Conservation (phyloP, 2,329 filamentous ascomycete genomes). For the Tolypocladium guangdongense region DNA sequence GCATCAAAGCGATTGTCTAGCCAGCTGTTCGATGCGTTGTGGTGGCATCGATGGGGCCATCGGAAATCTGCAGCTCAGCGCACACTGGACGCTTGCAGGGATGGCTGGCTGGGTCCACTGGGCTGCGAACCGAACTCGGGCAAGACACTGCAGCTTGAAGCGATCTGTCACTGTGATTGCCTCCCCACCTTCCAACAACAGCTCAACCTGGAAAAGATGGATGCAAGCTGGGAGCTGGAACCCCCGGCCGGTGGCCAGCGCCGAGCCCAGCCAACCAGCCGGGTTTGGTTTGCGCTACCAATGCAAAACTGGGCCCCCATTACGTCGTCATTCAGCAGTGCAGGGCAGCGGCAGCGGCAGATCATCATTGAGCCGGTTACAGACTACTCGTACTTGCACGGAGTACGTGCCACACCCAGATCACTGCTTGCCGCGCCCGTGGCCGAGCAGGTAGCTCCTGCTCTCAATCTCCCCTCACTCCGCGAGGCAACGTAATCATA, state of each 20-base stretch:
- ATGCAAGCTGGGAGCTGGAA: not conserved
- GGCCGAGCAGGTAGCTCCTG: not conserved
- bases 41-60: not conserved
- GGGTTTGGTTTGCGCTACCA: not conserved
- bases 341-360: not conserved
- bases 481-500: not conserved
- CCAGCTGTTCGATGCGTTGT: not conserved
- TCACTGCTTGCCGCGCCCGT: not conserved
- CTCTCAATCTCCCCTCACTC: not conserved
- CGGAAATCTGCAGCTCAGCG: not conserved
- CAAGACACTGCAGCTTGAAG: not conserved
- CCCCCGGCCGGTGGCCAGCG: not conserved
- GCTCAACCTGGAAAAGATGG: not conserved
- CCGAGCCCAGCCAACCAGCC: not conserved
- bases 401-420: not conserved
- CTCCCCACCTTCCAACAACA: not conserved
- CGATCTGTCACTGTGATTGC: not conserved
- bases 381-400: not conserved
- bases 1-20: not conserved
- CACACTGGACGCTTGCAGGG: not conserved
- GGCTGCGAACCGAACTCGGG: too few relatives aligned
- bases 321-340: conserved; percentile 7
- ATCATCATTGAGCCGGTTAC: not conserved
- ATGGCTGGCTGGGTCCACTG: not conserved
- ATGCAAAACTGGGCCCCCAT: not conserved